Evolutionary conservation across 768 basidiomycete species (phyloP).

Genomic region (Sistotremastrum niveocremeum): DNA sequence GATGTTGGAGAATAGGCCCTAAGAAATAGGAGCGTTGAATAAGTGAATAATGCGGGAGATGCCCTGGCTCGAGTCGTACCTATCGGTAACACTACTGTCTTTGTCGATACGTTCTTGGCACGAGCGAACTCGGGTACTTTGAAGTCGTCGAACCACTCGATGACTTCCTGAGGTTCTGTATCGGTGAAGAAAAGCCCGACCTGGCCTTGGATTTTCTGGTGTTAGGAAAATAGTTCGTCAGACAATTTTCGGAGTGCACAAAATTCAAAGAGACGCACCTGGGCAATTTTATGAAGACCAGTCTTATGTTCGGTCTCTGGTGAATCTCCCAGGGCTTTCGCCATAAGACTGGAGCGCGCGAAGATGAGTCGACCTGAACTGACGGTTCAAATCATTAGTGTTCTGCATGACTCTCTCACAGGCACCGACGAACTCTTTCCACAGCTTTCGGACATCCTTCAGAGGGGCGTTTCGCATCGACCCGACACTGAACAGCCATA

Average conservation of each 20-base stretch:
- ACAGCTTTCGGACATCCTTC: constrained; percentile 83
- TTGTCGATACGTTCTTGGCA: constrained; percentile 64
- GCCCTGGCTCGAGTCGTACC: constrained; percentile 10
- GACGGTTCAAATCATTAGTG: constrained; percentile 5
- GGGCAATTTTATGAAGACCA: constrained; percentile 68
- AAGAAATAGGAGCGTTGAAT: constrained; percentile 3
- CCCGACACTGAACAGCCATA: constrained; percentile 92
- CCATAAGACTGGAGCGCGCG: constrained; percentile 81
- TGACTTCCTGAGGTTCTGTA: constrained; percentile 77
- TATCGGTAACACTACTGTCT: constrained; percentile 59
- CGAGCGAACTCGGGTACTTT: constrained; percentile 85
- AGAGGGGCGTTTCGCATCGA: constrained; percentile 91
- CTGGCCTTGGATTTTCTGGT: constrained; percentile 86
- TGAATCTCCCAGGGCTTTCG: constrained; percentile 84
- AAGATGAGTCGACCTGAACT: constrained; percentile 73
- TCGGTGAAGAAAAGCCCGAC: constrained; percentile 90
- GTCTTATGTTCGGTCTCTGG: constrained; percentile 73
- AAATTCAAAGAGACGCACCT: constrained; percentile 30
- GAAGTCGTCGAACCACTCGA: constrained; percentile 91
- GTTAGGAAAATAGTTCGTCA: background rate
- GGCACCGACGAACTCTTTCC: constrained; percentile 64
- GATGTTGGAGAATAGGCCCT: constrained; percentile 73
- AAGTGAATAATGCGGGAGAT: background rate
- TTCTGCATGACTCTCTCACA: background rate
- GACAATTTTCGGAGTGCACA: background rate